Conservation (phyloP, 306 rosid genomes). For the Medicago truncatula region DNA sequence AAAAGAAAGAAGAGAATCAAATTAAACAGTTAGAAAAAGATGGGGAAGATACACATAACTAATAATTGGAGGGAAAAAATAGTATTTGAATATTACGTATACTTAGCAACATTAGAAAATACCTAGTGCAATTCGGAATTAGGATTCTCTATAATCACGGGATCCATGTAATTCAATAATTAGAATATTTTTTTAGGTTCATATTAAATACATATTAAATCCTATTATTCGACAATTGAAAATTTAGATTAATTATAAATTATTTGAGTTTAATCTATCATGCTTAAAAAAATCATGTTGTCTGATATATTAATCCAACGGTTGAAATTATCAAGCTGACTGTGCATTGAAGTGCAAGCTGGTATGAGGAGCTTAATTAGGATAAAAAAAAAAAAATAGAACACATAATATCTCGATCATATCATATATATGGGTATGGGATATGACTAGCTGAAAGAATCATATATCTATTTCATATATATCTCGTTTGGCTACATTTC, state of each 20-base stretch:
- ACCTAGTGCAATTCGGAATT: slow-evolving; percentile 1
- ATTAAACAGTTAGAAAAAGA: not conserved
- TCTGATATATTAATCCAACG: not conserved
- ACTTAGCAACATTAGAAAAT: slow-evolving; percentile 39
- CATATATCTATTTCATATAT: not conserved
- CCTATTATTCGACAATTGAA: not conserved
- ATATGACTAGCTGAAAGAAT: slow-evolving; percentile 40
- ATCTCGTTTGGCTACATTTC: not conserved
- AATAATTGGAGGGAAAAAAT: slow-evolving; percentile 29
- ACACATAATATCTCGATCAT: slow-evolving; percentile 53
- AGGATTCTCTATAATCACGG: not conserved
- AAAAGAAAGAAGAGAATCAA: not conserved
- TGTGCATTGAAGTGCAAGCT: not conserved
- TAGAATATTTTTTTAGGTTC: too few species aligned
- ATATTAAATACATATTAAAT: not conserved
- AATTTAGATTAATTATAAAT: not conserved
- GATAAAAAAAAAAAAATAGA: not conserved
- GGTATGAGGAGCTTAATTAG: not conserved
- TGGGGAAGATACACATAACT: not conserved
- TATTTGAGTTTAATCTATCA: not conserved
- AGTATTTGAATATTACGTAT: slow-evolving; percentile 32
- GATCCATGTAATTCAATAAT: not conserved
- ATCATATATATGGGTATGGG: slow-evolving; percentile 54
- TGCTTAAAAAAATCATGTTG: not conserved
- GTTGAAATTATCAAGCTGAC: not conserved